Base-by-base conservation (phyloP, 768 basidiomycete genomes). In the Podaxis sp. region DNA sequence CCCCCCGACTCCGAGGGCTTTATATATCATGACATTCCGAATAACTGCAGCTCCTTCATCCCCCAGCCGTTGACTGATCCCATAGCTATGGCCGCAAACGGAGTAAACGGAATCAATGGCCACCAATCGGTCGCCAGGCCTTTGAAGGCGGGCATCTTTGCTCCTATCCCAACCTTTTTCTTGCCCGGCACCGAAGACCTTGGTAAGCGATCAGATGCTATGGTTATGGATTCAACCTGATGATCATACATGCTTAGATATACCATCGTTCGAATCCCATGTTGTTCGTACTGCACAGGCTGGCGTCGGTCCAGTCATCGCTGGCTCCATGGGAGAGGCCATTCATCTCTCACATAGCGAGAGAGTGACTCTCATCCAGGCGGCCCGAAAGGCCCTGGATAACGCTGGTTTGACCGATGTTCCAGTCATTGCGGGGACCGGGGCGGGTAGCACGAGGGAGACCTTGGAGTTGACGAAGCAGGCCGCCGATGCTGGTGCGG, bases 101-200 rank as follows among this genome's bases (percentile, higher is more conserved):
- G 78, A 52, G 64, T 73, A 43, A 73, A 75, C 64, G 67, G 63
- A 38, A 57, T 67, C 6, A 78, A 73, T 65, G 71, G 71, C 25
- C 61, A 66, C 58, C 70, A 70, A 24, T 63, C 63, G 8, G 65
- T 75, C 49, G 71, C 76, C 61, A 87, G 91, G 59, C 81, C 83
- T 17, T 77, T 96, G 66, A 83, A 78, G 59, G 73, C 91, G 24
- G 93, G 94, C 49, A 84, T 96, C 61, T 95, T 83, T 74, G 89
- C 91, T 9, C 95, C 95, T 36, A 85, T 96, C 68, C 92, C 89
- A 36, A 85, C 93, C 15, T 96, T 96, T 79, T 95, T 93, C 80
- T 72, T 86, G 19, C 79, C 81, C 1, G 82, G 80, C 38, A 83
- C 87, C 46, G 91, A 96, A 74, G 93, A 95, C 67, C 83, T 96